phyloP scores from a whole-genome alignment of 2,329 filamentous ascomycete genomes.

The Sphaerostilbella broomeana region DNA sequence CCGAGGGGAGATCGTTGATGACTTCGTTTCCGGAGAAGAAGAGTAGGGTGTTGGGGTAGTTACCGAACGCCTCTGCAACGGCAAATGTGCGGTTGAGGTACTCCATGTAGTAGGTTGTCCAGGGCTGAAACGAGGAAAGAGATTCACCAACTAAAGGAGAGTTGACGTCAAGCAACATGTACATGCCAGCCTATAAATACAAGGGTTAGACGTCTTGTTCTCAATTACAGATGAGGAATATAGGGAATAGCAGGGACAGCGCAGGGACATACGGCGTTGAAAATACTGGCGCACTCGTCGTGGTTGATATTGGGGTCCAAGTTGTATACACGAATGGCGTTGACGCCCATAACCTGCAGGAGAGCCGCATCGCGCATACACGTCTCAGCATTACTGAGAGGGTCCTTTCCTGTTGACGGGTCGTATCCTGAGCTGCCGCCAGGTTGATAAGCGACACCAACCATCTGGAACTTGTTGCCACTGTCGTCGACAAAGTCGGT shows the following conservation, averaged over 20 bases:
- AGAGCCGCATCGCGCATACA: constrained; percentile 60
- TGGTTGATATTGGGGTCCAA: constrained; percentile 59
- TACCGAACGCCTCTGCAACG: constrained; percentile 60
- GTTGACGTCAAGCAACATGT: constrained; percentile 64
- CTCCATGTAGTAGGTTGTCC: constrained; percentile 50
- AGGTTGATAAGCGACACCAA: constrained; percentile 64
- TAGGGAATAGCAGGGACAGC: not conserved
- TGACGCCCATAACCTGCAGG: constrained; percentile 58
- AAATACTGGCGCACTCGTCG: constrained; percentile 60
- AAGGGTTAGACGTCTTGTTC: constrained; percentile 10
- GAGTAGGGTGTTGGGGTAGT: constrained; percentile 59
- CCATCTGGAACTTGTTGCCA: constrained; percentile 57
- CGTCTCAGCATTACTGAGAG: constrained; percentile 50
- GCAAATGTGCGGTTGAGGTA: constrained; percentile 63
- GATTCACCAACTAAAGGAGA: constrained; percentile 54
- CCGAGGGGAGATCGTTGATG: constrained; percentile 59
- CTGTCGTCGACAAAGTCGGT: constrained; percentile 54
- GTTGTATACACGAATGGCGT: constrained; percentile 66
- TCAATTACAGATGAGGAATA: not conserved
- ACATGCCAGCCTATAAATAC: constrained; percentile 50
- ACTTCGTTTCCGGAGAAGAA: constrained; percentile 80
- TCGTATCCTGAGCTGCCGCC: constrained; percentile 59
- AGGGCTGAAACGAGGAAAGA: constrained; percentile 48
- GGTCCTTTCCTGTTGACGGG: constrained; percentile 47
- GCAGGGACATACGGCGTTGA: constrained; percentile 45